Base-by-base conservation (phyloP, 345 rosid genomes). In the Punica granatum region DNA sequence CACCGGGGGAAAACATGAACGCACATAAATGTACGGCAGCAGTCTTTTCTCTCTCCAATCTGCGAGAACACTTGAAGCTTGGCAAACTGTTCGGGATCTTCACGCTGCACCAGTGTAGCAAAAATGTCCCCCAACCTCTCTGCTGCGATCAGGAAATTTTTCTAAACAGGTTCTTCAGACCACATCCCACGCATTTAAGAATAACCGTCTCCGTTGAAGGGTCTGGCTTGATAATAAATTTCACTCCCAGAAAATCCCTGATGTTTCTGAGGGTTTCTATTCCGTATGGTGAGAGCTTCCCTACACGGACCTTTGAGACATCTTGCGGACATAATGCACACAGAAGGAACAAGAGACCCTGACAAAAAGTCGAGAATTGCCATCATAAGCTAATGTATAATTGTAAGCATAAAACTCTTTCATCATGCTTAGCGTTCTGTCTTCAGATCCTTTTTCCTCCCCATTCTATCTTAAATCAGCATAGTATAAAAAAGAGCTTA, bases 261-360 rank as follows among this genome's bases (percentile, higher is more conserved):
- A 91, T 77, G 74, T 82, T 76, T 74, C 92, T 82, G 62, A 92
- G 80, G 28, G 90, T 87, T 81, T 92, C 96, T 63, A 91, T 84
- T 51, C 92, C 99, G 41, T 86, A 75, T 0, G 90, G 86, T 14
- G 90, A 81, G 19, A 92, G 80, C 84, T 88, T 85, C 58, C 99
- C 98, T 0, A 92, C 96, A 13, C 93, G 88, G 71, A 91, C 79
- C 80, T 91, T 91, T 21, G 96, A 94, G 56, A 89, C 83, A 69
- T 94, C 98, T 66, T 74, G 84, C 7, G 83, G 86, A 65, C 97
- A 83, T 65, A 91, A 66, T 0, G 98, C 88, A 65, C 97, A 88
- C 1, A 91, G 89, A 61, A 85, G 82, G 77, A 90, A 94, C 67
- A 91, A 60, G 69, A 91, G 73, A 48, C 93, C 99, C 98, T 86